These are phyloP conservation scores for Chaetoscypha palmicola DNA, from an alignment of 2,329 filamentous ascomycete species.

Conservation along the genomic window DNA sequence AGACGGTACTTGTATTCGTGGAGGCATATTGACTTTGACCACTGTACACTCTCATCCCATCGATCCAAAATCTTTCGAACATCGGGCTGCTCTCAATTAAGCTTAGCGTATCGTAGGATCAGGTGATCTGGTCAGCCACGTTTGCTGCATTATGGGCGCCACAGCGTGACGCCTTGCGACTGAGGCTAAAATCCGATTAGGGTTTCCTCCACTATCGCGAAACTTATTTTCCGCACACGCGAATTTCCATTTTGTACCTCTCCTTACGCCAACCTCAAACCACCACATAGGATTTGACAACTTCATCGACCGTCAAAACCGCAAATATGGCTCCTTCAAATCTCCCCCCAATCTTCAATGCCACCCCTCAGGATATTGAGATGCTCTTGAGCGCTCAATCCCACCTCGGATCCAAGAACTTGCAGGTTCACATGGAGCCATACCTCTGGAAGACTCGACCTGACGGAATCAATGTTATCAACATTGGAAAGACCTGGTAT, in stretches of 20 bases:
- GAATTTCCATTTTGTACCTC: slow-evolving; percentile 22
- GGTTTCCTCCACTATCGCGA: slow-evolving; percentile 29
- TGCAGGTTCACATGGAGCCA: slow-evolving; percentile 98
- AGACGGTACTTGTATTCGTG: slow-evolving; percentile 55
- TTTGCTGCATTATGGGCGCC: no score
- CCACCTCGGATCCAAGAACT: slow-evolving; percentile 98
- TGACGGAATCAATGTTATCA: slow-evolving; percentile 97
- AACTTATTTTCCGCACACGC: slow-evolving; percentile 30
- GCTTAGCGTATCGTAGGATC: no score
- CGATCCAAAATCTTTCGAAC: slow-evolving; percentile 2
- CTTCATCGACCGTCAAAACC: slow-evolving; percentile 38
- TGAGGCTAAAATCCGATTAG: slow-evolving; percentile 10
- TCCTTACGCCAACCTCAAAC: slow-evolving; percentile 22
- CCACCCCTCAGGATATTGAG: slow-evolving; percentile 96
- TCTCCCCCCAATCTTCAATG: slow-evolving; percentile 92
- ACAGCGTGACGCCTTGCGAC: slow-evolving; percentile 9
- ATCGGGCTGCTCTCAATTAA: background rate
- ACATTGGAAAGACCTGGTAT: slow-evolving; percentile 99
- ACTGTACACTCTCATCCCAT: background rate
- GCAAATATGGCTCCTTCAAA: slow-evolving; percentile 91
- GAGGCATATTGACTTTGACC: slow-evolving; percentile 47
- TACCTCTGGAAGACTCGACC: slow-evolving; percentile 99
- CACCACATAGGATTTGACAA: slow-evolving; percentile 32
- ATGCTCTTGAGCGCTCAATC: slow-evolving; percentile 95
- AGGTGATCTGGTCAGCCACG: no score